phyloP scores from a whole-genome alignment of 2,329 filamentous ascomycete species.

The Epichloe sibirici region DNA sequence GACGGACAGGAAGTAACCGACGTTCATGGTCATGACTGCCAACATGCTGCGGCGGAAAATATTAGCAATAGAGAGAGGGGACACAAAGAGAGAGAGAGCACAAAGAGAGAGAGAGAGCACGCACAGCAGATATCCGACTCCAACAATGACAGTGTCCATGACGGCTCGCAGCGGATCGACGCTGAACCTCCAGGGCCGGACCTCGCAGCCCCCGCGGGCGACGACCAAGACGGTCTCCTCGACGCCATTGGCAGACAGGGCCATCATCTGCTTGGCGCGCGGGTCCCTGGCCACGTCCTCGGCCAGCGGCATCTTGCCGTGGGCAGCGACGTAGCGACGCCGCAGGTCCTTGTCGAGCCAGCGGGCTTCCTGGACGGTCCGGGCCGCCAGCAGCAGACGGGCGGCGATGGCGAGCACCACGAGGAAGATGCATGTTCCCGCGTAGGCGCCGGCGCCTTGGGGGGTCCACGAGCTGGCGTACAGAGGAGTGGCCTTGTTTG shows the following conservation, averaged over 20 bases:
- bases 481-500: constrained; percentile 33
- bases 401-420: constrained; percentile 60
- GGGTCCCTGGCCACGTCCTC: constrained; percentile 47
- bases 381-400: constrained; percentile 60
- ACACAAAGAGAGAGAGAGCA: background rate
- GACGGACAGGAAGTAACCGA: constrained; percentile 75
- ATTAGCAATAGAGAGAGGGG: background rate
- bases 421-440: constrained; percentile 85
- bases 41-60: constrained; percentile 54
- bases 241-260: constrained; percentile 62
- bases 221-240: constrained; percentile 73
- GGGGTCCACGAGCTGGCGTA: constrained; percentile 65
- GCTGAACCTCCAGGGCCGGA: constrained; percentile 66
- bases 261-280: constrained; percentile 52
- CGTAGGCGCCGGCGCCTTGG: constrained; percentile 56
- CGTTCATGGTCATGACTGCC: constrained; percentile 81
- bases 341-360: constrained; percentile 63
- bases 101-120: constrained; percentile 29
- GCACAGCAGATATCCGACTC: constrained; percentile 76
- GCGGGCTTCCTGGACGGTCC: constrained; percentile 46
- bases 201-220: constrained; percentile 37
- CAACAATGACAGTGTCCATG: constrained; percentile 60
- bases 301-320: constrained; percentile 46
- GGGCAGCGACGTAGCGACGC: constrained; percentile 65
- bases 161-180: constrained; percentile 64